Percentiles rank a stretch among this genome's conserved stretches.
Evolutionary conservation across 2,329 filamentous ascomycete species (phyloP).

Genomic region (Bimuria novae-zelandiae): DNA sequence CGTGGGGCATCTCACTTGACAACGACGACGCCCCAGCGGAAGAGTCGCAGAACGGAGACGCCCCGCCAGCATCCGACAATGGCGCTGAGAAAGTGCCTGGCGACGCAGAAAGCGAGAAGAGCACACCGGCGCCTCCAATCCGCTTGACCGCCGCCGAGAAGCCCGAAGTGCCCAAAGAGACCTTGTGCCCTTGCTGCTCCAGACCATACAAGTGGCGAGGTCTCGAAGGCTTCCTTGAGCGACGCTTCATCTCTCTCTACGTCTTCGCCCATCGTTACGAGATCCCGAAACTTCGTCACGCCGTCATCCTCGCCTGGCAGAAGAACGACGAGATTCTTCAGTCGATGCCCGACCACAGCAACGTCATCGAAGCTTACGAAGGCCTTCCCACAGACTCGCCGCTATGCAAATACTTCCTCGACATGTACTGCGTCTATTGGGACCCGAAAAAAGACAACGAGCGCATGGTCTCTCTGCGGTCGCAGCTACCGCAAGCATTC

Average conservation of each 20-base stretch:
- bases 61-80: conserved; percentile 9
- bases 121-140: conserved; percentile 24
- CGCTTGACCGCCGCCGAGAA: conserved; percentile 38
- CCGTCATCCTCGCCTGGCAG: conserved; percentile 41
- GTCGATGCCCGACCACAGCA: conserved; percentile 44
- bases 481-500: conserved; percentile 41
- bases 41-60: conserved; percentile 14
- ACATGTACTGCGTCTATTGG: conserved; percentile 45
- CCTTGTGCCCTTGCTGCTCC: conserved; percentile 41
- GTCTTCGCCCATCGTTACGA: conserved; percentile 40
- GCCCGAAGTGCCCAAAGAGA: conserved; percentile 41
- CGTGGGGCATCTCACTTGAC: conserved; percentile 42
- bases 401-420: conserved; percentile 41
- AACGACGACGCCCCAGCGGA: conserved; percentile 31
- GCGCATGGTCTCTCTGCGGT: conserved; percentile 34
- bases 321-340: conserved; percentile 43
- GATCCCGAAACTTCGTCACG: conserved; percentile 38
- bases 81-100: conserved; percentile 37
- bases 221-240: conserved; percentile 43
- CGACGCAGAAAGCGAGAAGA: conserved; percentile 35
- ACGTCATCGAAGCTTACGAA: conserved; percentile 42
- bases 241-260: conserved; percentile 42
- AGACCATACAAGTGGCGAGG: conserved; percentile 44
- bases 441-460: conserved; percentile 41
- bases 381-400: conserved; percentile 35